Base-by-base conservation (phyloP, 2,329 filamentous ascomycete species). In the Penicillium occitanis region DNA sequence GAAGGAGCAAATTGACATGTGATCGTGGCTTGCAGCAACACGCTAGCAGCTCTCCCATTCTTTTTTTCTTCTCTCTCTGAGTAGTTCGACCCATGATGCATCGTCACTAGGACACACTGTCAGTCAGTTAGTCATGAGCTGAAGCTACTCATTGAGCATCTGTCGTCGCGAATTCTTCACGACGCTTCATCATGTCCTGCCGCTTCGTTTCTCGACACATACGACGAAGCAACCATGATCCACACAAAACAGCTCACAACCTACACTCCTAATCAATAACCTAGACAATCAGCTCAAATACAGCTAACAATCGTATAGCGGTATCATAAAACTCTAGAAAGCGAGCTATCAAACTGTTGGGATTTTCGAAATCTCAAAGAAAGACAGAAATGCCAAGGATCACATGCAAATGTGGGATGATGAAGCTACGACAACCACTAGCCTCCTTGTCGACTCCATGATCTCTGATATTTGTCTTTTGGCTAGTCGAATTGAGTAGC, bases 401-500 rank as follows among this genome's bases (percentile, higher is more conserved):
- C 63, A 65, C 63, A 65, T 65, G 63, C 63, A 65, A 65, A 65
- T 37, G n/a, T 8, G 22, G 33, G 53, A 60, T 19, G 25, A n/a
- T 19, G 57, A 60, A 40, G 53, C 53, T 57, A 37, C 30, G 13
- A 33, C 6, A 51, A 22, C 10, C 44, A 46, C 28, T 14, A 61
- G n/a, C 13, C 35, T 44, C 5, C 7, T 22, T 25, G 11, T 44
- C 13, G 40, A 48, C 42, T 61, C 40, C 40, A 46, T 30, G 48
- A 33, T 19, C 11, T 22, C 11, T 37, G n/a, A 57, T 53, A 30
- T 33, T 55, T n/a, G 28, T n/a, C 50, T 33, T 33, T 11, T n/a
- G 14, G 25, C 50, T 55, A 51, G 48, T 51, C 14, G 48, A 28
- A 30, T 28, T 51, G 48, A 28, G 25, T 22, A 28, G 48, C 13